These are phyloP conservation scores for Amylostereum areolatum DNA, from an alignment of 1,284 basidiomycete genomes.

Conservation along the genomic window DNA sequence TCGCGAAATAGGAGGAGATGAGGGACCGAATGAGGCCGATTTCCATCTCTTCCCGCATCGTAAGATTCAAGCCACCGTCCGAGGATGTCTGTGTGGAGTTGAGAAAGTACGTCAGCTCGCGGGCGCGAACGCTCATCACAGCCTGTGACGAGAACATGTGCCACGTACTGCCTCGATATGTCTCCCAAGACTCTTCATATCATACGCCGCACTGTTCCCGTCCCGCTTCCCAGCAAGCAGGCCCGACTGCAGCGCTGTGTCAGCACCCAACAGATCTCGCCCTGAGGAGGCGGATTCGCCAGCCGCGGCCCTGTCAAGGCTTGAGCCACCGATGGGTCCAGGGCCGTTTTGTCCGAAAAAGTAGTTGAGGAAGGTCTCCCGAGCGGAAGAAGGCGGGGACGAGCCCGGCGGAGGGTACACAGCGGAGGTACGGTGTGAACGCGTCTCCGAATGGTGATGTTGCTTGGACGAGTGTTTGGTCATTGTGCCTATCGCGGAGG, in stretches of 20 bases:
- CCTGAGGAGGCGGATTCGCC: constrained; percentile 29
- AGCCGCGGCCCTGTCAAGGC: constrained; percentile 29
- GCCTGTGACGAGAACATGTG: neutral
- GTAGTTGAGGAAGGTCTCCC: constrained; percentile 91
- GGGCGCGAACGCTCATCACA: no score
- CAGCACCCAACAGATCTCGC: constrained; percentile 51
- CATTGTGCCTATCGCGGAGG: constrained; percentile 19
- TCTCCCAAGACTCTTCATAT: constrained; percentile 98
- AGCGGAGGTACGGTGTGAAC: constrained; percentile 26
- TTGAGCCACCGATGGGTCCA: constrained; percentile 52
- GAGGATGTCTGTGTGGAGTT: constrained; percentile 40
- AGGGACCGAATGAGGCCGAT: constrained; percentile 91
- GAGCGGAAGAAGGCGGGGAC: constrained; percentile 38
- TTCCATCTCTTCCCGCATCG: constrained; percentile 91
- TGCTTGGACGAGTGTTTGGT: constrained; percentile 32
- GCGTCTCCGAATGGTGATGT: constrained; percentile 26
- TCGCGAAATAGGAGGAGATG: constrained; percentile 94
- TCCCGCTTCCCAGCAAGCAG: constrained; percentile 68
- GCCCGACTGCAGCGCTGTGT: constrained; percentile 45
- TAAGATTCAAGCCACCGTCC: constrained; percentile 53
- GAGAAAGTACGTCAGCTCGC: no score
- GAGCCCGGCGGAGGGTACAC: constrained; percentile 25
- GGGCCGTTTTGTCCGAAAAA: constrained; percentile 88
- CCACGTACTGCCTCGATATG: constrained; percentile 86
- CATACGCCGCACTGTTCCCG: constrained; percentile 82